These are phyloP conservation scores for Torulaspora gathmanii DNA, from an alignment of 805 yeast species.

Conservation along the genomic window DNA sequence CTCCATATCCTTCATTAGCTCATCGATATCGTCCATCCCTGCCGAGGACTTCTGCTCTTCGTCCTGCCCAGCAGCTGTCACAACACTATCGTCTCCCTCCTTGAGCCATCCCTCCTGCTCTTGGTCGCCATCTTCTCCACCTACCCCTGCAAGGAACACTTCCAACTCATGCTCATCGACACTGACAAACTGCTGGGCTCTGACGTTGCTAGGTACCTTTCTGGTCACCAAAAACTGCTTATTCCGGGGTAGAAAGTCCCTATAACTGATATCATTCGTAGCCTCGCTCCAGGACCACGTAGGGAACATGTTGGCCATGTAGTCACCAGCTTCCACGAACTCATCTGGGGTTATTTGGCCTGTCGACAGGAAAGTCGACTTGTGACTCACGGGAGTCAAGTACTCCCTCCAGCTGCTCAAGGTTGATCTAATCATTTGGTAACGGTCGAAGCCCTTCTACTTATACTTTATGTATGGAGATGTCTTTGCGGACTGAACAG, in stretches of 20 bases:
- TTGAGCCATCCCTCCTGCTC: conserved; percentile 59
- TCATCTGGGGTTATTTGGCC: conserved; percentile 97
- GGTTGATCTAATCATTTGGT: conserved; percentile 61
- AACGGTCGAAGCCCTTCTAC: not conserved
- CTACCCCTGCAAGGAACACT: conserved; percentile 16
- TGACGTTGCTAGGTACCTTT: conserved; percentile 79
- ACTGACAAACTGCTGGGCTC: conserved; percentile 55
- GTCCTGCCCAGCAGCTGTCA: conserved; percentile 6
- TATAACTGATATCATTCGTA: conserved; percentile 35
- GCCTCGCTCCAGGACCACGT: conserved; percentile 87
- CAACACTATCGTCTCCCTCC: conserved; percentile 29
- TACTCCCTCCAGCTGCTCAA: conserved; percentile 85
- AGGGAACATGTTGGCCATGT: conserved; percentile 83
- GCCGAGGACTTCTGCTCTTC: conserved; percentile 1
- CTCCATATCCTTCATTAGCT: conserved; percentile 28
- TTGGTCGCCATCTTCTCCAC: conserved; percentile 36
- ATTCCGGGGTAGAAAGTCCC: conserved; percentile 72
- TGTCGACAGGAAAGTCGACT: conserved; percentile 76
- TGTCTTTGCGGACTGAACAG: conserved; percentile 4
- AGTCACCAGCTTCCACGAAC: conserved; percentile 91
- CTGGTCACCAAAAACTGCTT: conserved; percentile 84
- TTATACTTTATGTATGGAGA: not conserved
- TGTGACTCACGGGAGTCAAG: conserved; percentile 82
- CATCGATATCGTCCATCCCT: conserved; percentile 25
- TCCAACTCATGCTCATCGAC: conserved; percentile 38